A percentile compares a stretch with the other conserved stretches of the same genome.
Evolutionary conservation across 768 basidiomycete species (phyloP).

Genomic region (Tylopilus rubrobrunneus): DNA sequence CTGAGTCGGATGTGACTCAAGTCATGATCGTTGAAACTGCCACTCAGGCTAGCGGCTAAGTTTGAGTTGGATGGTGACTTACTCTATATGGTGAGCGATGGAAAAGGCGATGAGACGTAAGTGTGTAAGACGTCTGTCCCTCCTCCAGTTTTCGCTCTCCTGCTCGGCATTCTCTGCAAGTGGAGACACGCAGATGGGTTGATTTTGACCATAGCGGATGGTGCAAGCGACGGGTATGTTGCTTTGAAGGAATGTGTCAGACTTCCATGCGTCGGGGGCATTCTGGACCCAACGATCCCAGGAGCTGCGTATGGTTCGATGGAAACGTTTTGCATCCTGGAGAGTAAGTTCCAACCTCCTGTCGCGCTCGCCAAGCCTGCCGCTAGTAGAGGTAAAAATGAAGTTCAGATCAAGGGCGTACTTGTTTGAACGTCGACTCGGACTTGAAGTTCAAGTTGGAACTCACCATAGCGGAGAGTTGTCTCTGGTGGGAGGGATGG

Average conservation of each 20-base stretch:
- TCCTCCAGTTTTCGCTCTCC: not conserved
- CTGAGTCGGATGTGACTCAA: too few species aligned
- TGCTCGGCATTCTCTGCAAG: not conserved
- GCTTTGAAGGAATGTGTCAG: not conserved
- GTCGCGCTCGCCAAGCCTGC: not conserved
- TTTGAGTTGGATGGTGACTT: not conserved
- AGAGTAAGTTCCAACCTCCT: not conserved
- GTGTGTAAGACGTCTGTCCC: not conserved
- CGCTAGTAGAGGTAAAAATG: not conserved
- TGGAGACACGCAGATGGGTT: not conserved
- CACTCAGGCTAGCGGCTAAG: too few species aligned
- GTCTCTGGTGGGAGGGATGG: not conserved
- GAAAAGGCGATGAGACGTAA: not conserved
- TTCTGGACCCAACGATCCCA: not conserved
- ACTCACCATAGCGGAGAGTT: not conserved
- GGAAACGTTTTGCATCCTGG: not conserved
- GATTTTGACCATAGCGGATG: slow-evolving; percentile 1
- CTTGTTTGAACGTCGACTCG: too few species aligned
- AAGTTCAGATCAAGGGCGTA: too few species aligned
- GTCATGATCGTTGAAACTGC: too few species aligned
- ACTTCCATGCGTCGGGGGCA: not conserved
- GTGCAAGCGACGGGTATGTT: not conserved
- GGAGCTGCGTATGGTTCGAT: too few species aligned
- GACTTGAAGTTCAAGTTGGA: too few species aligned
- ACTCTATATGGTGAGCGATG: slow-evolving; percentile 4